phyloP scores from a whole-genome alignment of 2,329 filamentous ascomycete genomes.

The Alternaria arborescens region DNA sequence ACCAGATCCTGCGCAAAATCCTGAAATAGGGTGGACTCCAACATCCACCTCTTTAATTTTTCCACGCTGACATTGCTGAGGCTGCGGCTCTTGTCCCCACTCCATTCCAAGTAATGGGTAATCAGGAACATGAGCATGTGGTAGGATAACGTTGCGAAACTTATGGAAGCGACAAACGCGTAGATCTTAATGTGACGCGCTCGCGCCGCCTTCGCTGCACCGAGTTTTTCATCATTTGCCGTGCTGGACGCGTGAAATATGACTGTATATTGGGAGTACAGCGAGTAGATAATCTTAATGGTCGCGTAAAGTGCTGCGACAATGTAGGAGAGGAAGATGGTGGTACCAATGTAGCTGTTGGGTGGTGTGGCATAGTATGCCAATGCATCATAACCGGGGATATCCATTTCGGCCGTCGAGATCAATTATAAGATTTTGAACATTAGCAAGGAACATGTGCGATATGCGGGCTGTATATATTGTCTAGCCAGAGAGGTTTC shows the following conservation, averaged over 20 bases:
- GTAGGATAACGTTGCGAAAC: constrained; percentile 40
- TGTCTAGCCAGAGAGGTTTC: constrained; percentile 1
- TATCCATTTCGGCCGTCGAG: constrained; percentile 16
- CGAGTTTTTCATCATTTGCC: constrained; percentile 12
- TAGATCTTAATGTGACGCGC: constrained; percentile 40
- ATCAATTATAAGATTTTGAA: not conserved
- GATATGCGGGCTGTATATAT: not conserved
- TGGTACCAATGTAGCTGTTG: constrained; percentile 40
- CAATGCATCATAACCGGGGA: constrained; percentile 11
- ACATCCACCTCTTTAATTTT: constrained; percentile 39
- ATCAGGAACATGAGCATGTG: constrained; percentile 46
- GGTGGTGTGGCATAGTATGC: constrained; percentile 34
- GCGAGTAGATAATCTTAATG: constrained; percentile 20
- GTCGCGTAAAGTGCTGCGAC: constrained; percentile 36
- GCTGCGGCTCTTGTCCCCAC: constrained; percentile 3
- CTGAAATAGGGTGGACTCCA: constrained; percentile 37
- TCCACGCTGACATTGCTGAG: constrained; percentile 1
- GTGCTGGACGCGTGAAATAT: not conserved
- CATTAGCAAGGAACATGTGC: not conserved
- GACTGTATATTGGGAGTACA: constrained; percentile 30
- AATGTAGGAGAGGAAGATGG: constrained; percentile 45
- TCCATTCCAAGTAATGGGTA: constrained; percentile 36
- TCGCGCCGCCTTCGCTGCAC: constrained; percentile 26
- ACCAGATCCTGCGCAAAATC: constrained; percentile 43
- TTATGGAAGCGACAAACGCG: constrained; percentile 34